Conservation (phyloP, 768 basidiomycete species). For the Trametes punicea region DNA sequence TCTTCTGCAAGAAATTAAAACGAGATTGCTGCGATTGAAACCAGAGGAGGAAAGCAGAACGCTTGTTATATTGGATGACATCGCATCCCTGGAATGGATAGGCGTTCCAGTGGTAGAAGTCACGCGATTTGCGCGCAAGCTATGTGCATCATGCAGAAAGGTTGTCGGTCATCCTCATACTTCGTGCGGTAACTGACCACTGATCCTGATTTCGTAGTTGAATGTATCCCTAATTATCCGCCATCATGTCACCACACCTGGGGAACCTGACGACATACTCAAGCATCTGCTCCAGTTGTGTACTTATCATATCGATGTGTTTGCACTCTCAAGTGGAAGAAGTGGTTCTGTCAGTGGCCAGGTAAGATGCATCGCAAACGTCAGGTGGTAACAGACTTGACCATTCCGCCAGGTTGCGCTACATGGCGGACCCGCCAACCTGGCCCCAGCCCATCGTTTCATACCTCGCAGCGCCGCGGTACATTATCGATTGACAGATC, state of each 20-base stretch:
- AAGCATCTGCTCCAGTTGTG: conserved; percentile 58
- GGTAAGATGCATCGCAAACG: conserved; percentile 37
- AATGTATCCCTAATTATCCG: conserved; percentile 57
- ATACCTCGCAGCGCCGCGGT: conserved; percentile 55
- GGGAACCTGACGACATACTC: conserved; percentile 61
- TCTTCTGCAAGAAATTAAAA: conserved; percentile 18
- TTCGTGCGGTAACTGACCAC: not conserved
- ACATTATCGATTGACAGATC: conserved; percentile 71
- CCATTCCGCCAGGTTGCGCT: conserved; percentile 47
- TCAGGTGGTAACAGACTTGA: not conserved
- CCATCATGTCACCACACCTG: conserved; percentile 52
- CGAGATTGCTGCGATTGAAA: not conserved
- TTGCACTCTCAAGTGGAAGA: conserved; percentile 66
- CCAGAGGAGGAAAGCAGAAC: conserved; percentile 16
- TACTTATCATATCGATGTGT: conserved; percentile 69
- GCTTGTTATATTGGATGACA: conserved; percentile 69
- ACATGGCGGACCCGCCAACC: conserved; percentile 50
- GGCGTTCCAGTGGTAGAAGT: conserved; percentile 54
- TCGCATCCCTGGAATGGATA: conserved; percentile 68
- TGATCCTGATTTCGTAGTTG: conserved; percentile 35
- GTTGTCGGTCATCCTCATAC: conserved; percentile 29
- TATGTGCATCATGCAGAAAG: conserved; percentile 54
- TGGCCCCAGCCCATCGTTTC: conserved; percentile 31
- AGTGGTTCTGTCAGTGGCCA: conserved; percentile 80
- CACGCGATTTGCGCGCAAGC: conserved; percentile 55